Conservation (phyloP, 1,284 basidiomycete species). For the Meripilus lineatus region DNA sequence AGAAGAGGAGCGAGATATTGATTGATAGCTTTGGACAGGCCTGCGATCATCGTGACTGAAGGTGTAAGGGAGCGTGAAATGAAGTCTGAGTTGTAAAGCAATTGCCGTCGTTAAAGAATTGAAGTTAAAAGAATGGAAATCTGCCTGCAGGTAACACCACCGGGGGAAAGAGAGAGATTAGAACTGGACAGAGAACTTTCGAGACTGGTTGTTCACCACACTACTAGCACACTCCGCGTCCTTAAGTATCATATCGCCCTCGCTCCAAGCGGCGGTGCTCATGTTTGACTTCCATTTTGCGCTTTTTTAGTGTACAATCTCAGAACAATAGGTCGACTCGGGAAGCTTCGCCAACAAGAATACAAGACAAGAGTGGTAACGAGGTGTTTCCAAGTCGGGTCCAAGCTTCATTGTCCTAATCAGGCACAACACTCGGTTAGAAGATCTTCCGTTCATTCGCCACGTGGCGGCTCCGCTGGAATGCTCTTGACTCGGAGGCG, state of each 20-base stretch:
- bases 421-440: no score
- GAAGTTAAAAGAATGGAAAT: constrained; percentile 1
- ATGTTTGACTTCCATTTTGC: no score
- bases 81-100: constrained; percentile 9
- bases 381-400: no score
- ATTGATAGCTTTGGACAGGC: constrained; percentile 63
- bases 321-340: constrained; percentile 7
- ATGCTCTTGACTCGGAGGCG: no score
- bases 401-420: no score
- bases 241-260: no score
- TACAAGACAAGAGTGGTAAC: constrained; percentile 10
- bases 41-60: constrained; percentile 54
- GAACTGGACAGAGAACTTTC: no score
- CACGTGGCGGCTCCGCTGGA: no score
- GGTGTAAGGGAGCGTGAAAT: constrained; percentile 1
- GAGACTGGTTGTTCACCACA: no score
- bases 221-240: no score
- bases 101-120: neutral
- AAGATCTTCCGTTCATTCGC: no score
- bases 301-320: neutral
- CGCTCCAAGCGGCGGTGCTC: no score
- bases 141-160: constrained; percentile 1
- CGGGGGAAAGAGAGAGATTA: neutral
- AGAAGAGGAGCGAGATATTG: constrained; percentile 67
- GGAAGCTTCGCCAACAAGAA: constrained; percentile 3